These are phyloP conservation scores for Gaeumannomyces tritici DNA, from an alignment of 2,329 filamentous ascomycete species.

Conservation along the genomic window DNA sequence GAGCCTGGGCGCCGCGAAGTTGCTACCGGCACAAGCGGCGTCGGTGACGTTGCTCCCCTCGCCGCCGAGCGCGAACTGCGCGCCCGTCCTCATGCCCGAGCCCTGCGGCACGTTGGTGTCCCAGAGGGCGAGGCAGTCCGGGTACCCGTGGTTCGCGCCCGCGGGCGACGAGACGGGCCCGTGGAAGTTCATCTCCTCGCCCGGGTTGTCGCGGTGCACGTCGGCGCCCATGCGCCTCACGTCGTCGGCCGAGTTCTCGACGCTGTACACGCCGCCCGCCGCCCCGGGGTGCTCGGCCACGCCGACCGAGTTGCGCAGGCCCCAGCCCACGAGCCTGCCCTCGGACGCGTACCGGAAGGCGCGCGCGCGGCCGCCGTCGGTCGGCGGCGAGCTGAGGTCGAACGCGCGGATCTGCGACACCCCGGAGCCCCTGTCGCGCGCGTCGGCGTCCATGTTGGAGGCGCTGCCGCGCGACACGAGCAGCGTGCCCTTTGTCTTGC, in stretches of 20 bases:
- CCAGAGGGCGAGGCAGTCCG: constrained; percentile 60
- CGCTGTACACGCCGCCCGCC: constrained; percentile 9
- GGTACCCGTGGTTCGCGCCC: constrained; percentile 58
- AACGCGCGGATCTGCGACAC: constrained; percentile 59
- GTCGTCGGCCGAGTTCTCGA: constrained; percentile 22
- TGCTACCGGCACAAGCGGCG: constrained; percentile 26
- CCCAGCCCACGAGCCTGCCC: constrained; percentile 46
- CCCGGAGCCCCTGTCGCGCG: constrained; percentile 42
- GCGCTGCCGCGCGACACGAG: constrained; percentile 57
- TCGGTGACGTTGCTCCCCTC: constrained; percentile 26
- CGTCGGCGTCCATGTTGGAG: constrained; percentile 49
- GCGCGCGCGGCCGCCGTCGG: constrained; percentile 6
- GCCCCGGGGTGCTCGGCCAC: constrained; percentile 41
- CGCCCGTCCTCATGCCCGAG: constrained; percentile 31
- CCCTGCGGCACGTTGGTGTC: constrained; percentile 35
- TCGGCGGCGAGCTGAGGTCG: constrained; percentile 26
- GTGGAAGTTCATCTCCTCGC: constrained; percentile 63
- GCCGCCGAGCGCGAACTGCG: constrained; percentile 35
- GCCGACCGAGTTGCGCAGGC: constrained; percentile 60
- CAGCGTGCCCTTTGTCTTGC: constrained; percentile 31
- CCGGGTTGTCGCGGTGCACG: constrained; percentile 58
- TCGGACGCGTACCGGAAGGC: constrained; percentile 38
- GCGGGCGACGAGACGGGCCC: constrained; percentile 41
- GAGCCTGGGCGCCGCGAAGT: constrained; percentile 41
- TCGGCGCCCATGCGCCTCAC: constrained; percentile 42